A percentile compares a stretch with the other conserved stretches of the same genome.
These are phyloP conservation scores for Backusella parvicylindrica DNA, from an alignment of 192 early-diverging fungal genomes.

Conservation along the genomic window DNA sequence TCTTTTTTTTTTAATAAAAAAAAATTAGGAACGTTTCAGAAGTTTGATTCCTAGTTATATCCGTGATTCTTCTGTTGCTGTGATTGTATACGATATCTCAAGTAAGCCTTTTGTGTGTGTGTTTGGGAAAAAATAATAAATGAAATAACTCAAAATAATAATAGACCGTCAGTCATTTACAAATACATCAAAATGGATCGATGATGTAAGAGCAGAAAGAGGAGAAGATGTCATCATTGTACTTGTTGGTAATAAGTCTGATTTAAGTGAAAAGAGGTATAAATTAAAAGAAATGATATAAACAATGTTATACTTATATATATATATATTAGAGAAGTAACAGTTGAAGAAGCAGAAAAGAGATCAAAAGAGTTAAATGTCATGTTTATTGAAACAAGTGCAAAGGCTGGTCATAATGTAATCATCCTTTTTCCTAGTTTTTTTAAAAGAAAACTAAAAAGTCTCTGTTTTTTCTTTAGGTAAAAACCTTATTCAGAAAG, in stretches of 20 bases:
- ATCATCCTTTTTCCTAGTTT: not conserved
- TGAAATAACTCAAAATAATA: not conserved
- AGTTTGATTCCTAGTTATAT: conserved; percentile 98
- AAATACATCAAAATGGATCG: conserved; percentile 98
- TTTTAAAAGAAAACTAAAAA: not conserved
- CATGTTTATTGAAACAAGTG: conserved; percentile 98
- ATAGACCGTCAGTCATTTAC: conserved; percentile 93
- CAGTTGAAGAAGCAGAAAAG: conserved; percentile 98
- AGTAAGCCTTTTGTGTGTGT: conserved; percentile 76
- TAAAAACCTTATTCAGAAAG: conserved; percentile 96
- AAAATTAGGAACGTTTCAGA: conserved; percentile 85
- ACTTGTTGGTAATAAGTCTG: conserved; percentile 99
- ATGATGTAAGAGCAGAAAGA: conserved; percentile 97
- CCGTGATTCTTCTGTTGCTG: conserved; percentile 94
- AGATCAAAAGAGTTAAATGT: conserved; percentile 96
- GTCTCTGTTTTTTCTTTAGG: conserved; percentile 1
- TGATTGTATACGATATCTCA: conserved; percentile 98
- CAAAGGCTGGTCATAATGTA: conserved; percentile 97
- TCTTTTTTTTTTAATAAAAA: not conserved
- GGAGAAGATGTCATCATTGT: conserved; percentile 99
- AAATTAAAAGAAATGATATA: not conserved
- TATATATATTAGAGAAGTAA: conserved; percentile 67
- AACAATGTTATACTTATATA: not conserved
- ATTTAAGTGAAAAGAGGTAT: conserved; percentile 91
- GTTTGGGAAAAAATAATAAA: not conserved